A percentile compares a stretch with the other conserved stretches of the same genome.
phyloP scores from a whole-genome alignment of 2,329 filamentous ascomycete species.

The Lizonia empirigonia region DNA sequence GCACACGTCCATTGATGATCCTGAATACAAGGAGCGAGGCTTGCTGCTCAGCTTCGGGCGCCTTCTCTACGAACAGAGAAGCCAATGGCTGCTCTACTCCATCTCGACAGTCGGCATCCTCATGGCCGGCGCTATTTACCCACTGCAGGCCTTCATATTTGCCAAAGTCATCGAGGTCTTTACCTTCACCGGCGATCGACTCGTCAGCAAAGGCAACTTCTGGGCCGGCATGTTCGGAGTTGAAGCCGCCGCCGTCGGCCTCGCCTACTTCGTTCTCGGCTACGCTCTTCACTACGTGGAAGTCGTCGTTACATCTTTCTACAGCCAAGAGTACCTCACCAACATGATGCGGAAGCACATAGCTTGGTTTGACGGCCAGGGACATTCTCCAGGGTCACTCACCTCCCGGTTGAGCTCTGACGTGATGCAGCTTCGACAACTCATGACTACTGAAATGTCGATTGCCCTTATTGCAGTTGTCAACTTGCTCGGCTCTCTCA shows the following conservation, averaged over 20 bases:
- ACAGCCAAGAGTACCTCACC: constrained; percentile 66
- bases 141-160: constrained; percentile 49
- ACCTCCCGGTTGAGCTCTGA: constrained; percentile 63
- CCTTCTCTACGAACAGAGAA: constrained; percentile 43
- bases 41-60: constrained; percentile 42
- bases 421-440: constrained; percentile 65
- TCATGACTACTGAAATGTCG: constrained; percentile 66
- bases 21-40: constrained; percentile 38
- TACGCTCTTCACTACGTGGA: constrained; percentile 40
- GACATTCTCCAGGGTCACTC: constrained; percentile 64
- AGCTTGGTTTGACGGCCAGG: constrained; percentile 64
- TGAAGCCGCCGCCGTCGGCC: constrained; percentile 59
- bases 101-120: constrained; percentile 38
- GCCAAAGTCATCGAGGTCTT: constrained; percentile 47
- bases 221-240: constrained; percentile 71
- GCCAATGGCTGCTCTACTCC: constrained; percentile 42
- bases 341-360: constrained; percentile 65
- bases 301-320: constrained; percentile 55
- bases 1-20: constrained; percentile 19
- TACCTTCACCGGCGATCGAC: constrained; percentile 36
- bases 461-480: constrained; percentile 67
- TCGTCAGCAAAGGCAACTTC: constrained; percentile 55
- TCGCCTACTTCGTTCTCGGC: constrained; percentile 60
- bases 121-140: constrained; percentile 44
- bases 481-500: constrained; percentile 67